phyloP scores from a whole-genome alignment of 257 asterid species.

The Prunella vulgaris region DNA sequence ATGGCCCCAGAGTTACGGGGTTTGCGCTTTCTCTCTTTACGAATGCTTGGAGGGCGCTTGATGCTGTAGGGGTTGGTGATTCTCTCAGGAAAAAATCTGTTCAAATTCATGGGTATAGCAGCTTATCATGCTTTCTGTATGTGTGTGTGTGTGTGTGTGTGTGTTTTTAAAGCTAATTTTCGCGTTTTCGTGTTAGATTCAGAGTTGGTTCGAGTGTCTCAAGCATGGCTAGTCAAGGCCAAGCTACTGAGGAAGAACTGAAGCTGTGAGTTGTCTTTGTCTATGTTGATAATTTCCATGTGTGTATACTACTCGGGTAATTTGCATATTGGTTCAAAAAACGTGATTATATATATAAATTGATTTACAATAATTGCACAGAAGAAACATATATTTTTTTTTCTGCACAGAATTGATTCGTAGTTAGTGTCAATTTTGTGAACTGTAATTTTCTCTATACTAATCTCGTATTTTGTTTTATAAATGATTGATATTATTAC shows the following conservation, averaged over 20 bases:
- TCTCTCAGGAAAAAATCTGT: slow-evolving; percentile 39
- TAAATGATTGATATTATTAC: not conserved
- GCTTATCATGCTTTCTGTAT: not conserved
- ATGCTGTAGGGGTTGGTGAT: slow-evolving; percentile 65
- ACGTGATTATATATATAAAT: too few species aligned
- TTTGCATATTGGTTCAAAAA: too few species aligned
- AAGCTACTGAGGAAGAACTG: slow-evolving; percentile 18
- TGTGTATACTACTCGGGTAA: too few species aligned
- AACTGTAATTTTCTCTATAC: too few species aligned
- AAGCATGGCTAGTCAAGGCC: slow-evolving; percentile 22
- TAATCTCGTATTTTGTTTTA: too few species aligned
- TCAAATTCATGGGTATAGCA: slow-evolving; percentile 40
- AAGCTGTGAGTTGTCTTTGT: slow-evolving; percentile 25
- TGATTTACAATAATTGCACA: too few species aligned
- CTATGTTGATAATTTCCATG: not conserved
- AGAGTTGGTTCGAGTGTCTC: slow-evolving; percentile 35
- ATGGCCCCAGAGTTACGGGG: slow-evolving; percentile 54
- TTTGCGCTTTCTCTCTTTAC: slow-evolving; percentile 64
- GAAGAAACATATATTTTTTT: too few species aligned
- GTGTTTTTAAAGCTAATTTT: not conserved
- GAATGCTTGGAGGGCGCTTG: slow-evolving; percentile 83
- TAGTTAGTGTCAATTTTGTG: too few species aligned
- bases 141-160: too few species aligned
- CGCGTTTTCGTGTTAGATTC: slow-evolving; percentile 9
- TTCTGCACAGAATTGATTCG: too few species aligned